Base-by-base conservation (phyloP, 176 grass and related monocot species). In the Musa itinerans region DNA sequence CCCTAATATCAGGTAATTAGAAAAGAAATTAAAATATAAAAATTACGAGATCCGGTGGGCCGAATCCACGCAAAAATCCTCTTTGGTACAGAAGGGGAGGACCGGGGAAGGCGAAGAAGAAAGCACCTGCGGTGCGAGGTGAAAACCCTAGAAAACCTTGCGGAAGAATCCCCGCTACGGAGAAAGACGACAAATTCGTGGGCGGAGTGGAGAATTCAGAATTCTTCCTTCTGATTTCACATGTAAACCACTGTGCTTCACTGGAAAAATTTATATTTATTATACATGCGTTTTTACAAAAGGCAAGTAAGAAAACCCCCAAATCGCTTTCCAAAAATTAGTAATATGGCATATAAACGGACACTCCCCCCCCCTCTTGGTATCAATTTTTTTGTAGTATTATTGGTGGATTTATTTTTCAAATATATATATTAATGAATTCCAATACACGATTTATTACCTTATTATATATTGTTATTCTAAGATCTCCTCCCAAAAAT, bases 1-100 rank as follows among this genome's bases (percentile, higher is more conserved):
- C 57, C 57, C 57, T 61, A 61, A 61, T 61, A 21, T 61, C 57
- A 61, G 57, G 15, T 61, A 61, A 61, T 61, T 61, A 61, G n/a
- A 61, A 61, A 21, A n/a, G 16, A 9, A 61, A 61, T 61, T 61
- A 61, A 20, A 61, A 7, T 17, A 5, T 16, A 56, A 54, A 14
- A 54, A 14, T n/a, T 61, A 61, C 14, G 14, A 21, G 57, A 61
- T 21, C 57, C 8, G 57, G 16, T 5, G 4, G 16, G 17, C 13
- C 17, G n/a, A 61, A n/a, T 61, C 16, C 17, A 61, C 53, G 53
- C 17, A 61, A 21, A 61, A 61, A n/a, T 10, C 17, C 19, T 61
- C 5, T 19, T 61, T n/a, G 3, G 57, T 61, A n/a, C 17, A 10
- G 21, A 61, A 61, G 17, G 1, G 16, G 57, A 16, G 16, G 14